Percentiles rank a stretch among this genome's conserved stretches.
These are phyloP conservation scores for Rhododendron simsii DNA, from an alignment of 148 eudicot species.

Conservation along the genomic window DNA sequence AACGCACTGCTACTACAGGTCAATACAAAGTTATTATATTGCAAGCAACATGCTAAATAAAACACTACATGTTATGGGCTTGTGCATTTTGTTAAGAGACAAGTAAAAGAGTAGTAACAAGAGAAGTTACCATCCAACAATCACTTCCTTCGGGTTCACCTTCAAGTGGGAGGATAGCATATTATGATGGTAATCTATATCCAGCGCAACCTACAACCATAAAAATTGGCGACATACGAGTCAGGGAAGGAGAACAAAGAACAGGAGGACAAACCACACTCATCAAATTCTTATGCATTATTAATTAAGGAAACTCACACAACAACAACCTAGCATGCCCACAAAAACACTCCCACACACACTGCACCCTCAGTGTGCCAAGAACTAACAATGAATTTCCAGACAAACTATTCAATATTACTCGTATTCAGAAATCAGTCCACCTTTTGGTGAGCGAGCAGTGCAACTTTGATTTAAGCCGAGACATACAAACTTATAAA, in stretches of 20 bases:
- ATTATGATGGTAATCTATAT: constrained; percentile 92
- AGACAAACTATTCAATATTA: background rate
- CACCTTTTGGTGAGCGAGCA: background rate
- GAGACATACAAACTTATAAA: background rate
- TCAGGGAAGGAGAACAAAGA: background rate
- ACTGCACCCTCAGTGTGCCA: background rate
- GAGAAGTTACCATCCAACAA: constrained; percentile 86
- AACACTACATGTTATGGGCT: background rate
- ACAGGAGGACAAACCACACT: background rate
- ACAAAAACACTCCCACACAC: background rate
- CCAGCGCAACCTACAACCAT: constrained; percentile 75
- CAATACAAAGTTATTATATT: background rate
- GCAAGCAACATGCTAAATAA: background rate
- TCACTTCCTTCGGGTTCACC: constrained; percentile 95
- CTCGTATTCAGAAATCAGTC: background rate
- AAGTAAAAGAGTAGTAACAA: background rate
- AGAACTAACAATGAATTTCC: background rate
- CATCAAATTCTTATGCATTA: background rate
- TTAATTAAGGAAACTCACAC: background rate
- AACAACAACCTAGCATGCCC: background rate
- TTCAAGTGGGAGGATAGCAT: constrained; percentile 87
- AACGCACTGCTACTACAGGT: background rate
- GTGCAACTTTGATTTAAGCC: background rate
- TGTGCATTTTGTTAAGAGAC: background rate
- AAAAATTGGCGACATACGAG: background rate